These are phyloP conservation scores for Aspergillus olivimuriae DNA, from an alignment of 495 filamentous ascomycete genomes.

Conservation along the genomic window DNA sequence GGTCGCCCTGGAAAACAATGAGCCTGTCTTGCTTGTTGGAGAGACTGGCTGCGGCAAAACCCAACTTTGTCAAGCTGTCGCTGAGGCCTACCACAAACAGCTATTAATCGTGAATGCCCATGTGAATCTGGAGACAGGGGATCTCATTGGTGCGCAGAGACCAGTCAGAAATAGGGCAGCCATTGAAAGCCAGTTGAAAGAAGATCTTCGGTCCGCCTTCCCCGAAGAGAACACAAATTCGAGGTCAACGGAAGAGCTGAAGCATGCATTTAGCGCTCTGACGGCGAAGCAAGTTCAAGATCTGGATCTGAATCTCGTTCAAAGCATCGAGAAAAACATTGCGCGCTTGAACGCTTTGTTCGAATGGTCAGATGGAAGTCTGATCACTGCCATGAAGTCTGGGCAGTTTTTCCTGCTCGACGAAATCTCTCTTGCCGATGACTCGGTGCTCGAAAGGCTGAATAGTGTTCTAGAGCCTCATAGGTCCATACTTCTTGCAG, in stretches of 20 bases:
- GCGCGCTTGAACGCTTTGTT: conserved; percentile 74
- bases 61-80: conserved; percentile 87
- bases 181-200: conserved; percentile 56
- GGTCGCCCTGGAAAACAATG: conserved; percentile 79
- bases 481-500: conserved; percentile 80
- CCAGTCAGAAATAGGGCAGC: conserved; percentile 78
- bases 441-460: conserved; percentile 91
- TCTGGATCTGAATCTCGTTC: conserved; percentile 44
- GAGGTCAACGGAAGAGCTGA: conserved; percentile 39
- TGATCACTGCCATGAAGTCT: conserved; percentile 91
- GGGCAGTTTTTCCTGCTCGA: conserved; percentile 91
- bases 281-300: conserved; percentile 20
- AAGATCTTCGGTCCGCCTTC: conserved; percentile 52
- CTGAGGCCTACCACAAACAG: conserved; percentile 65
- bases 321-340: conserved; percentile 53
- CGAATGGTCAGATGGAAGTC: conserved; percentile 91
- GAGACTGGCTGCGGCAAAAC: conserved; percentile 98
- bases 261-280: conserved; percentile 40
- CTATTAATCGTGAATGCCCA: conserved; percentile 93
- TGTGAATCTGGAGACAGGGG: conserved; percentile 93
- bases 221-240: conserved; percentile 18
- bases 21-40: conserved; percentile 89
- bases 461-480: conserved; percentile 96
- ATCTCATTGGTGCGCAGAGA: conserved; percentile 91
- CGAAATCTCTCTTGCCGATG: conserved; percentile 96